Evolutionary conservation across 169 alveolate species (phyloP).

Genomic region (Plasmodium fragile): DNA sequence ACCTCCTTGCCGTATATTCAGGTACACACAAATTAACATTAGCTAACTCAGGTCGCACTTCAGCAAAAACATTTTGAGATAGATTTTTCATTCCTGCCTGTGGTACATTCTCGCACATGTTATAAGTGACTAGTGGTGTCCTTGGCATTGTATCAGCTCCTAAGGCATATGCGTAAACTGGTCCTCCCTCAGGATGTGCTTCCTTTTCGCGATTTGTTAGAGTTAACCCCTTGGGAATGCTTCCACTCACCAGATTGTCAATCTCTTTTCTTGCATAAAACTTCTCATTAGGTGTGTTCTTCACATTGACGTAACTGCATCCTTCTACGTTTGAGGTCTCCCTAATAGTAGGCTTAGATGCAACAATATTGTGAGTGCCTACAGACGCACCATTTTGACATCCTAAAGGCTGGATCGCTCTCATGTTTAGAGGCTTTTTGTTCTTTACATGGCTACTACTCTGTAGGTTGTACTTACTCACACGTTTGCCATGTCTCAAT

Average conservation of each 20-base stretch:
- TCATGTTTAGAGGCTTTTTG: background rate
- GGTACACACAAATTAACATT: conserved; percentile 4
- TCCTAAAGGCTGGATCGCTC: background rate
- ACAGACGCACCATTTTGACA: background rate
- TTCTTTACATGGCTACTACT: background rate
- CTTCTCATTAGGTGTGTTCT: conserved; percentile 11
- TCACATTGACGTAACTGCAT: background rate
- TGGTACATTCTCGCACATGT: background rate
- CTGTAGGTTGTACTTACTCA: background rate
- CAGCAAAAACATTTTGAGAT: background rate
- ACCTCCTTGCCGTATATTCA: conserved; percentile 4
- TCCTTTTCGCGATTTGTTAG: background rate
- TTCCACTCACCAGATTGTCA: background rate
- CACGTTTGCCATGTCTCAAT: background rate
- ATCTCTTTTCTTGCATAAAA: background rate
- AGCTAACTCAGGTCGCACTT: background rate
- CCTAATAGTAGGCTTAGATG: background rate
- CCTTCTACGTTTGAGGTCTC: background rate
- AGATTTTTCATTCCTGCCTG: background rate
- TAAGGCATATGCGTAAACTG: background rate
- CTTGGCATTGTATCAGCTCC: conserved; percentile 1
- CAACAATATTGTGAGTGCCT: background rate
- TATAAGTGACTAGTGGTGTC: background rate
- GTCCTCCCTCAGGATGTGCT: background rate
- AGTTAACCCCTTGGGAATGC: background rate